Conservation (phyloP, 345 rosid genomes). For the Eucalyptus cladocalyx region DNA sequence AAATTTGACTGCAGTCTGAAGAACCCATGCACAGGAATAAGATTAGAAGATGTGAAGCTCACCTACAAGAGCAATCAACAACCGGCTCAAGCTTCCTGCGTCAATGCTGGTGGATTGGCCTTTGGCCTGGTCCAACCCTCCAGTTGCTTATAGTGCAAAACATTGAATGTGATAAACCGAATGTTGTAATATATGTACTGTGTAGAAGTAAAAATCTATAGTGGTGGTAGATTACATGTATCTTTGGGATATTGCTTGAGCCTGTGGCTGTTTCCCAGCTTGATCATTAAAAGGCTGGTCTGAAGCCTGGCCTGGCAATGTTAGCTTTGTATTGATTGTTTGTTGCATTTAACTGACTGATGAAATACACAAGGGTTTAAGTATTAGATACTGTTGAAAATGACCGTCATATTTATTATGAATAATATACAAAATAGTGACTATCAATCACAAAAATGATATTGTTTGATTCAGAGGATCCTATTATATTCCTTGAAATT, state of each 20-base stretch:
- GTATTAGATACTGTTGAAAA: neutral
- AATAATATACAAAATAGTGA: neutral
- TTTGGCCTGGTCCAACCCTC: slow-evolving; percentile 27
- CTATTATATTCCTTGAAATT: neutral
- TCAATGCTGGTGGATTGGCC: slow-evolving; percentile 33
- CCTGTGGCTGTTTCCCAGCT: neutral
- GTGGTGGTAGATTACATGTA: neutral
- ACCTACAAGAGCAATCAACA: slow-evolving; percentile 4
- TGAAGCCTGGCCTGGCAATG: neutral
- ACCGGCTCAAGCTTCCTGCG: slow-evolving; percentile 40
- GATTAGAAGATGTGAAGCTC: slow-evolving; percentile 36
- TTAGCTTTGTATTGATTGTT: neutral
- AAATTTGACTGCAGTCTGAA: slow-evolving; percentile 50
- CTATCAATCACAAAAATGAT: neutral
- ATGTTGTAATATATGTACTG: neutral
- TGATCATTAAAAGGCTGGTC: neutral
- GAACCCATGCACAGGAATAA: slow-evolving; percentile 46
- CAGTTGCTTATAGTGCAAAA: slow-evolving; percentile 10
- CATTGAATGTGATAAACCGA: neutral
- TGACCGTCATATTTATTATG: neutral
- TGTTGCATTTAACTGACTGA: neutral
- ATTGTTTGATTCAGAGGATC: neutral
- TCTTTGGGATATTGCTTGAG: neutral
- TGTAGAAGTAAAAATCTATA: neutral
- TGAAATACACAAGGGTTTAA: neutral